phyloP scores from a whole-genome alignment of 2,329 filamentous ascomycete genomes.

The Xylariaceae sp. region DNA sequence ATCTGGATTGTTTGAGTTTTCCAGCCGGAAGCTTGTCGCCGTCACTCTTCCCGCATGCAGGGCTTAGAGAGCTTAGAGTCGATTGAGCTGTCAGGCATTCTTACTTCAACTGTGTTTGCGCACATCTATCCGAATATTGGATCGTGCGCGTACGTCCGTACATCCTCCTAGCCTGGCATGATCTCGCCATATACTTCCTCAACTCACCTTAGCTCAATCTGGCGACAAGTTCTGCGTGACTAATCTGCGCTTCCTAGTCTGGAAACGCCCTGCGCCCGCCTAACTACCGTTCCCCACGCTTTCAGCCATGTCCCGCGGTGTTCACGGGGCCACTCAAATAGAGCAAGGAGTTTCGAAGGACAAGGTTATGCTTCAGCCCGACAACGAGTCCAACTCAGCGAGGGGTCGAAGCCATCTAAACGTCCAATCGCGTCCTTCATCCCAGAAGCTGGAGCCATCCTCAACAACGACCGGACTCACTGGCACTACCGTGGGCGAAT shows the following conservation, averaged over 20 bases:
- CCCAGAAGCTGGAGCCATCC: slow-evolving; percentile 56
- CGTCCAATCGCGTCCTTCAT: slow-evolving; percentile 60
- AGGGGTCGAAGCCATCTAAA: slow-evolving; percentile 49
- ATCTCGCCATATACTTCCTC: background rate
- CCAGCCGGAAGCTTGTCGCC: background rate
- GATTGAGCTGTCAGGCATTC: background rate
- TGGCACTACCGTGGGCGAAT: slow-evolving; percentile 55
- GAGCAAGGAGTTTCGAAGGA: slow-evolving; percentile 29
- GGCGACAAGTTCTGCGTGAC: background rate
- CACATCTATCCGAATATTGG: background rate
- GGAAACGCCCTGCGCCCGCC: slow-evolving; percentile 12
- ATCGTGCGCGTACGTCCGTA: slow-evolving; percentile 2
- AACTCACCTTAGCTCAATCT: background rate
- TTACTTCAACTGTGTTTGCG: too few species aligned
- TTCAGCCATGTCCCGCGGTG: slow-evolving; percentile 30
- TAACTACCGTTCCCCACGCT: slow-evolving; percentile 4
- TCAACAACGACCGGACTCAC: slow-evolving; percentile 57
- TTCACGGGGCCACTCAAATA: slow-evolving; percentile 25
- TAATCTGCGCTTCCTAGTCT: slow-evolving; percentile 13
- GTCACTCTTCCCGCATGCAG: background rate
- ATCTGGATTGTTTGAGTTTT: background rate
- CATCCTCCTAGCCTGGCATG: background rate
- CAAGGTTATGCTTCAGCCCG: slow-evolving; percentile 25
- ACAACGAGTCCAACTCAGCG: slow-evolving; percentile 24
- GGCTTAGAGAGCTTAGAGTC: background rate